Evolutionary conservation across 257 asterid species (phyloP), one percentile per base, ranked within the genome.

Genomic region (Misopates orontium): DNA sequence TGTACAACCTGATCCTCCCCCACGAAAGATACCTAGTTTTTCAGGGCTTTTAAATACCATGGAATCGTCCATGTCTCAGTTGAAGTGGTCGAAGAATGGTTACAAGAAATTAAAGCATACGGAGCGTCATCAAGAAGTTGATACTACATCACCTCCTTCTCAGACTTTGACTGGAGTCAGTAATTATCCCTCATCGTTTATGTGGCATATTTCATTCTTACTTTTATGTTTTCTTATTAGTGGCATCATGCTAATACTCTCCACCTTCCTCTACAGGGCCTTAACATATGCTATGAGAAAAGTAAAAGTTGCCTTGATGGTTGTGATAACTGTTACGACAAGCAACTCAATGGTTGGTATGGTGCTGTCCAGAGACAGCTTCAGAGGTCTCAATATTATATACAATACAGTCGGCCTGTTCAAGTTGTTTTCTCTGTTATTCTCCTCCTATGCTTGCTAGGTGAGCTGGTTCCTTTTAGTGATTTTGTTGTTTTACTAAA

Each of bases 381-480:
- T 67, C 99, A 83, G 78, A 87, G 97, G 75, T 87, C 96, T 53
- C 97, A 93, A 74, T 90, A 93, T 75, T 80, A 80, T 49, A 80
- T 90, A 83, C 96, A 83, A 53, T 90, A 90, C 69, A 83, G 83
- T 78, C 86, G 96, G 62, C 85, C 95, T 52, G 77, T 86, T 58
- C 90, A 84, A 76, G 66, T 90, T 17, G 64, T 77, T 60, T 75
- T 82, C 77, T 86, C 84, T 66, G 53, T 76, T 58, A 28, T 78
- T 65, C 69, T 84, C 77, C 78, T 93, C 55, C 64, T 93, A 36
- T 84, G 89, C 72, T 60, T 90, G 64, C 78, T 90, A 50, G 96
- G 98, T 93, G 85, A 84, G 98, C 74, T 63, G 60, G 56, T 71
- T 70, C 20, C 39, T 62, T 45, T 20, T 62, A 31, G 25, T n/a